Evolutionary conservation across 2,329 filamentous ascomycete species (phyloP).

Genomic region (Tolypocladium paradoxum): DNA sequence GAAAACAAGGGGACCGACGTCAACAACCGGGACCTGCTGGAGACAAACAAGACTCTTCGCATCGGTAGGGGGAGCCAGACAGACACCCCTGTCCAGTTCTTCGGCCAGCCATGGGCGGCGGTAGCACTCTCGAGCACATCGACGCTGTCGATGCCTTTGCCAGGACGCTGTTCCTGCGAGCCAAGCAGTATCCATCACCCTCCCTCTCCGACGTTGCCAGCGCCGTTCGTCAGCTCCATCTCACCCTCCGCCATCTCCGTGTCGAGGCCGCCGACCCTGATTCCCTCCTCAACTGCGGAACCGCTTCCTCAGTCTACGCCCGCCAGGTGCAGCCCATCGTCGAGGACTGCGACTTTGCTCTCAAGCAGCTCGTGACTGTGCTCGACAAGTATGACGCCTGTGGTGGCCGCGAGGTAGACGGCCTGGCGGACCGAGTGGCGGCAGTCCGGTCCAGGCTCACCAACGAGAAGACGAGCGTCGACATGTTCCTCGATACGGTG

Average conservation of each 20-base stretch:
- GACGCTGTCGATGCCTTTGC: conserved; percentile 46
- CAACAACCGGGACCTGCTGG: background rate
- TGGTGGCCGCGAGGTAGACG: conserved; percentile 16
- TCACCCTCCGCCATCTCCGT: conserved; percentile 45
- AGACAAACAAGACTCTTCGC: background rate
- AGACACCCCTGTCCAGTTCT: background rate
- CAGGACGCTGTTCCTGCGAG: conserved; percentile 42
- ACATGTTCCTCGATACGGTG: conserved; percentile 46
- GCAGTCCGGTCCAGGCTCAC: conserved; percentile 35
- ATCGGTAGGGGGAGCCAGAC: background rate
- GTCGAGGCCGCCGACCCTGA: conserved; percentile 45
- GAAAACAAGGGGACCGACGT: background rate
- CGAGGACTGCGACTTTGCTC: conserved; percentile 42
- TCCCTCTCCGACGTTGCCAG: conserved; percentile 38
- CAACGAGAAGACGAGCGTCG: conserved; percentile 41
- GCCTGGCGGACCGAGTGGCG: conserved; percentile 26
- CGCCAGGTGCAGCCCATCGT: conserved; percentile 41
- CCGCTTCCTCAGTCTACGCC: conserved; percentile 30
- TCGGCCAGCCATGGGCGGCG: conserved; percentile 18
- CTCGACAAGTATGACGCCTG: conserved; percentile 34
- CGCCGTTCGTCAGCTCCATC: conserved; percentile 42
- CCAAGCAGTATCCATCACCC: conserved; percentile 32
- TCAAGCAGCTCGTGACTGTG: conserved; percentile 43
- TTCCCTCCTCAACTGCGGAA: conserved; percentile 38
- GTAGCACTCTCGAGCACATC: conserved; percentile 32